Evolutionary conservation across 805 yeast species (phyloP), one percentile per base, ranked within the genome.

Genomic region (Kodamaea nitidulidarum): DNA sequence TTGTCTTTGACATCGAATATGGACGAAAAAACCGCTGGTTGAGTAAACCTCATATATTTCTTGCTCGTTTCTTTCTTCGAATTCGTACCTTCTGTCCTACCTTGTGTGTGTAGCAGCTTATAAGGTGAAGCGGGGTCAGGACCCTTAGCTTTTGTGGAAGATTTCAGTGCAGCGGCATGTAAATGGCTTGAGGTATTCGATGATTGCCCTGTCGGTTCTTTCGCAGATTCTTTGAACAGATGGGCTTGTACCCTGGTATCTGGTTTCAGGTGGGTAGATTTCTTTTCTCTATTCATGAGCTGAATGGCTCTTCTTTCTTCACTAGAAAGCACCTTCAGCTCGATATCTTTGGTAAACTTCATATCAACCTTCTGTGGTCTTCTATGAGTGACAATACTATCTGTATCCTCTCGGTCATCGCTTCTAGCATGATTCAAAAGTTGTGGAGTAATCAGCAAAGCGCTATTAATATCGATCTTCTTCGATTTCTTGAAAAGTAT

Each of bases 311-410:
- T 17, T 21, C 44, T 38, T n/a, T 36, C 37, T 9, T 36, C 41
- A 14, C 35, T 39, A 14, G 41, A 41, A 12, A 43, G 37, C 12
- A 46, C 41, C 15, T 42, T 40, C 24, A 32, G 35, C 12, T 46
- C 43, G 8, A 46, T 25, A 15, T 46, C 49, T 21, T 46, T 41
- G n/a, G 31, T 32, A 20, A 36, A 46, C n/a, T 38, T 32, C 35
- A 25, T 39, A 18, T 43, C 45, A 3, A 39, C 24, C 32, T 43
- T 43, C 29, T 31, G 36, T 14, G 44, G 40, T 16, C 31, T 30
- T n/a, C 14, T 16, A 25, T 32, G 34, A n/a, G 37, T 34, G 11
- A 20, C 35, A 10, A 28, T 20, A 11, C 25, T 32, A 7, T 40
- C 40, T 11, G n/a, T 10, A 8, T 44, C 48, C 22, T 21, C 37